These are phyloP conservation scores for Ustilago nuda DNA, from an alignment of 1,284 basidiomycete species.

Conservation along the genomic window DNA sequence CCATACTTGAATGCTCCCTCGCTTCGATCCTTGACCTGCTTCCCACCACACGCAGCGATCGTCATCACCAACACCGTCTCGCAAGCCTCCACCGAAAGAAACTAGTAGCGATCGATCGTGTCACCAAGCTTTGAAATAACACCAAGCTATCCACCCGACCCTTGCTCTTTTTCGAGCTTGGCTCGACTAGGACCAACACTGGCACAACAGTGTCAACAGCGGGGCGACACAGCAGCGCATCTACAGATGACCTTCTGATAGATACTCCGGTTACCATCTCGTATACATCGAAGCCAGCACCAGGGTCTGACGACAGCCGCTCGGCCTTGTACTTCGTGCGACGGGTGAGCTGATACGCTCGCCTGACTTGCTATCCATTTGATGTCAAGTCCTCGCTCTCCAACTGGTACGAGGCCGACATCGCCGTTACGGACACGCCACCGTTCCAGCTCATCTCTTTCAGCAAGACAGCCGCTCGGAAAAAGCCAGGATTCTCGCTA, in stretches of 20 bases:
- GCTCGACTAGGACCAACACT: no score
- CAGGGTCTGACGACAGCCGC: no score
- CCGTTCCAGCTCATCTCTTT: slow-evolving; percentile 8
- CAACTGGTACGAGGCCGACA: slow-evolving; percentile 8
- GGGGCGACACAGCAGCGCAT: not conserved
- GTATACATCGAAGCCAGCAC: no score
- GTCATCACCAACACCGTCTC: no score
- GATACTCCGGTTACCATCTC: not conserved
- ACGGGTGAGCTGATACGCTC: slow-evolving; percentile 5
- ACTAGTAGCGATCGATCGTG: no score
- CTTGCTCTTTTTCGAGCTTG: no score
- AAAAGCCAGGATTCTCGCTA: slow-evolving; percentile 22
- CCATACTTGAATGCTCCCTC: no score
- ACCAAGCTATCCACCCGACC: no score
- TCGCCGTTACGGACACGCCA: slow-evolving; percentile 6
- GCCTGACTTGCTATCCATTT: not conserved
- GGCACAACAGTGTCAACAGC: not conserved
- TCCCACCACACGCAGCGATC: no score
- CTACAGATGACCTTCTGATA: not conserved
- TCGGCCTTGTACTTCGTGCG: not conserved
- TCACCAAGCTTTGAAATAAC: no score
- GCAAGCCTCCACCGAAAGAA: no score
- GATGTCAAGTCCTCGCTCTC: slow-evolving; percentile 26
- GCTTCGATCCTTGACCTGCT: no score
- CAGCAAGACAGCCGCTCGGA: slow-evolving; percentile 9